A percentile compares a stretch with the other conserved stretches of the same genome.
Evolutionary conservation across 306 rosid species (phyloP).

Genomic region (Canavalia ensiformis): DNA sequence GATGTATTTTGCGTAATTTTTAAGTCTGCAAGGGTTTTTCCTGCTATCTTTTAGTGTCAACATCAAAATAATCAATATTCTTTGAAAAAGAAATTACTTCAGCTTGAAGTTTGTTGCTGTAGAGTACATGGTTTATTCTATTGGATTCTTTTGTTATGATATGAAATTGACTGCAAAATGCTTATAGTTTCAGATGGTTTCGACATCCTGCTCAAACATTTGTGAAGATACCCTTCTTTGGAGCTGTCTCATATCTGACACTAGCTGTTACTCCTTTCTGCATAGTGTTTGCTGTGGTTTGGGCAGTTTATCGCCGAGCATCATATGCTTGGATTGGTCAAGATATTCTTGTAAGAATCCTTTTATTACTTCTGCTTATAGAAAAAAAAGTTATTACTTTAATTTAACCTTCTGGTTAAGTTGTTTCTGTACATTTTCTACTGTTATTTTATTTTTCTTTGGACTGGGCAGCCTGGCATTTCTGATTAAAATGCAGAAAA

Average conservation of each 20-base stretch:
- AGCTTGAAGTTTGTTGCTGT: conserved; percentile 13
- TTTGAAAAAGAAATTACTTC: conserved; percentile 23
- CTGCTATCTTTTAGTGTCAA: conserved; percentile 10
- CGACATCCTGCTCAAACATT: conserved; percentile 75
- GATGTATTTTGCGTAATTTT: conserved; percentile 18
- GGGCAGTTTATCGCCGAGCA: conserved; percentile 76
- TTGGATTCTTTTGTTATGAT: conserved; percentile 12
- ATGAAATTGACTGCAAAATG: conserved; percentile 57
- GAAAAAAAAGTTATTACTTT: conserved; percentile 14
- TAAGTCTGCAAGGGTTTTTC: not conserved
- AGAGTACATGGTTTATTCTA: conserved; percentile 16
- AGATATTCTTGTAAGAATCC: conserved; percentile 89
- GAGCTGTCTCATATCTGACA: conserved; percentile 91
- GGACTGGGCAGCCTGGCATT: conserved; percentile 17
- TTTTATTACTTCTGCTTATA: conserved; percentile 11
- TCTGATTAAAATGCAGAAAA: conserved; percentile 24
- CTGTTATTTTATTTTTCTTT: not conserved
- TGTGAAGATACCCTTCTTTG: conserved; percentile 84
- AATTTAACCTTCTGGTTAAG: conserved; percentile 27
- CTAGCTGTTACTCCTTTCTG: conserved; percentile 94
- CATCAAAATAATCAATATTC: conserved; percentile 24
- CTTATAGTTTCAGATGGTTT: conserved; percentile 96
- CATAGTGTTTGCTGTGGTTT: conserved; percentile 81
- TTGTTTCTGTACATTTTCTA: conserved; percentile 24
- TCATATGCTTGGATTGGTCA: conserved; percentile 95